These are phyloP conservation scores for Russula vinacea DNA, from an alignment of 768 basidiomycete genomes.

Conservation along the genomic window DNA sequence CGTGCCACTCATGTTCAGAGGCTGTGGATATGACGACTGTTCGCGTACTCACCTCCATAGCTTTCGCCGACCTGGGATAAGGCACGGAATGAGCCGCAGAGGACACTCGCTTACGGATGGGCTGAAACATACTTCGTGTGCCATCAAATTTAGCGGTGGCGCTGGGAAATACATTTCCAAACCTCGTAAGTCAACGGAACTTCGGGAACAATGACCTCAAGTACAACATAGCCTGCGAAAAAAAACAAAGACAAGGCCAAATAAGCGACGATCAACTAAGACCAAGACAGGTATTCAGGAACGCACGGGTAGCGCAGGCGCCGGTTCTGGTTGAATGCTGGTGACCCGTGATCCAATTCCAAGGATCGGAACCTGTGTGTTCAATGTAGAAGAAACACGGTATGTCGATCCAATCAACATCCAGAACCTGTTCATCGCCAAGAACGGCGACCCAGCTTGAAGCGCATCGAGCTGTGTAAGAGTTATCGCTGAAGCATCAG, in stretches of 20 bases:
- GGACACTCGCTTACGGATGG: constrained; percentile 41
- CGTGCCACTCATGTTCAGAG: constrained; percentile 36
- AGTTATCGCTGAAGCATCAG: background rate
- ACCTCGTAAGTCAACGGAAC: constrained; percentile 48
- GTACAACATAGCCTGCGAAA: constrained; percentile 37
- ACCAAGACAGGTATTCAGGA: background rate
- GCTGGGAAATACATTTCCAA: constrained; percentile 2
- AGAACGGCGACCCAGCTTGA: constrained; percentile 38
- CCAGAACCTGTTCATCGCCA: constrained; percentile 51
- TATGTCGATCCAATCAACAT: constrained; percentile 47
- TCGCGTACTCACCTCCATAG: constrained; percentile 46
- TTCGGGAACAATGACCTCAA: constrained; percentile 41
- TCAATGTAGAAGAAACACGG: constrained; percentile 38
- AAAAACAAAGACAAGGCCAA: background rate
- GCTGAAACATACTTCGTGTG: constrained; percentile 37
- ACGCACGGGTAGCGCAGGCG: constrained; percentile 2
- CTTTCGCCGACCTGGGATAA: constrained; percentile 46
- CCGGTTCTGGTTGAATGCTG: background rate
- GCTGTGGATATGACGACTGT: constrained; percentile 19
- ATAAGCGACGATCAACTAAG: constrained; percentile 12
- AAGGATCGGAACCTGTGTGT: constrained; percentile 23
- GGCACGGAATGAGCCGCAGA: constrained; percentile 38
- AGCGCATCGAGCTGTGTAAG: constrained; percentile 45
- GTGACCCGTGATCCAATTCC: constrained; percentile 2
- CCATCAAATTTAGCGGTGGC: constrained; percentile 11